These are phyloP conservation scores for Fusarium sarcochroum DNA, from an alignment of 2,329 filamentous ascomycete genomes.

Conservation along the genomic window DNA sequence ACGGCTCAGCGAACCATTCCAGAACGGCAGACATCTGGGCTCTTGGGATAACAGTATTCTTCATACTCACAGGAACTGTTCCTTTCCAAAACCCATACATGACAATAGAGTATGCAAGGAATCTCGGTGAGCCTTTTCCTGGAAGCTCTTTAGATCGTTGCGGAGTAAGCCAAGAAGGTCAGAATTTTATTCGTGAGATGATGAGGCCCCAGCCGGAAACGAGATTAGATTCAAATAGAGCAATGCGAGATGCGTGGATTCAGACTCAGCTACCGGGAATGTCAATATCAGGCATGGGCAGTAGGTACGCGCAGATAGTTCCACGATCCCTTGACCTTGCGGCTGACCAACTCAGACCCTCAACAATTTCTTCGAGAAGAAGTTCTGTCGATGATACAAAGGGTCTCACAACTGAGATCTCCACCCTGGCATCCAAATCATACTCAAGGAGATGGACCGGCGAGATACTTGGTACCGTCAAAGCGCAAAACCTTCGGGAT, in stretches of 20 bases:
- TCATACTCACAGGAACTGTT: background rate
- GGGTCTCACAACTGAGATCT: background rate
- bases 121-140: fast-evolving
- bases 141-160: background rate
- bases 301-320: background rate
- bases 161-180: background rate
- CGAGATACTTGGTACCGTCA: background rate
- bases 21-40: background rate
- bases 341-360: background rate
- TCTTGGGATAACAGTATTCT: background rate
- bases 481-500: too few relatives aligned
- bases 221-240: background rate
- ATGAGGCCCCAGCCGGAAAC: background rate
- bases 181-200: background rate
- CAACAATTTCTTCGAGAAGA: background rate
- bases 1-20: fast-evolving
- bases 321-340: too few relatives aligned
- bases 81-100: background rate
- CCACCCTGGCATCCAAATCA: background rate
- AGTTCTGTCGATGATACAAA: background rate
- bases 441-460: background rate
- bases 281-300: background rate
- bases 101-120: background rate
- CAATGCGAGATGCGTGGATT: constrained; percentile 1
- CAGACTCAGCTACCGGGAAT: background rate